A percentile compares a stretch with the other conserved stretches of the same genome.
Conservation (phyloP, 768 basidiomycete species). For the Boletales sp. region DNA sequence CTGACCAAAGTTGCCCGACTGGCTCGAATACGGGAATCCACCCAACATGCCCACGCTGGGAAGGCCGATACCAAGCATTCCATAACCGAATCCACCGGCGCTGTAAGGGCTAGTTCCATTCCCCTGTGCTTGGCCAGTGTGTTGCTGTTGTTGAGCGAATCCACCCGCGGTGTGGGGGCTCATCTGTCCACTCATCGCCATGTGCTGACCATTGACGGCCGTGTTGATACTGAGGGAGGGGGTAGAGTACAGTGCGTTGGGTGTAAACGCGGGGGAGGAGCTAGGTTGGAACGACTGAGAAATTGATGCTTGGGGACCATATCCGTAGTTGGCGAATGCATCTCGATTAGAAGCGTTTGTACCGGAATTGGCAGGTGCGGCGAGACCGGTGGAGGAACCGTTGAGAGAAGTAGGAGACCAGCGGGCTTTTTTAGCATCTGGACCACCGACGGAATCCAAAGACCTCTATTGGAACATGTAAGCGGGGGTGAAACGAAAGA, state of each 20-base stretch:
- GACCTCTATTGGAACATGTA: conserved; percentile 54
- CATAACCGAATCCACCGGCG: conserved; percentile 50
- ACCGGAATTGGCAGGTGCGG: conserved; percentile 34
- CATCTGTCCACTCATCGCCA: conserved; percentile 51
- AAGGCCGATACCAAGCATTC: conserved; percentile 79
- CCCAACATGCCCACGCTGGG: conserved; percentile 70
- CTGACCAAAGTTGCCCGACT: conserved; percentile 70
- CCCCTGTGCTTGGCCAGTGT: conserved; percentile 33
- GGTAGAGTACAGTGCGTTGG: conserved; percentile 68
- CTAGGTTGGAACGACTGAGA: conserved; percentile 48
- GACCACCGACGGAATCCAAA: conserved; percentile 79
- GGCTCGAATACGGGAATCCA: conserved; percentile 67
- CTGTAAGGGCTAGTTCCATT: conserved; percentile 58
- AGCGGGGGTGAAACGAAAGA: background rate
- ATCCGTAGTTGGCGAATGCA: conserved; percentile 84
- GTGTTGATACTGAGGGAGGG: conserved; percentile 70
- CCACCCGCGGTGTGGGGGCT: conserved; percentile 65
- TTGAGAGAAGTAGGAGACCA: conserved; percentile 71
- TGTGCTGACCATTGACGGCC: conserved; percentile 40
- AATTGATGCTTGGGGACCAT: conserved; percentile 70
- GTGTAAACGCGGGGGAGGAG: conserved; percentile 46
- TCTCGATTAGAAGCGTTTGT: conserved; percentile 48
- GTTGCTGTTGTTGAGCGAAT: conserved; percentile 44
- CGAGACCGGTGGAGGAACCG: conserved; percentile 34
- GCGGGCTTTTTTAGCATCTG: conserved; percentile 86